Conservation (phyloP, 2,329 filamentous ascomycete genomes). For the Ophiostoma sp. region DNA sequence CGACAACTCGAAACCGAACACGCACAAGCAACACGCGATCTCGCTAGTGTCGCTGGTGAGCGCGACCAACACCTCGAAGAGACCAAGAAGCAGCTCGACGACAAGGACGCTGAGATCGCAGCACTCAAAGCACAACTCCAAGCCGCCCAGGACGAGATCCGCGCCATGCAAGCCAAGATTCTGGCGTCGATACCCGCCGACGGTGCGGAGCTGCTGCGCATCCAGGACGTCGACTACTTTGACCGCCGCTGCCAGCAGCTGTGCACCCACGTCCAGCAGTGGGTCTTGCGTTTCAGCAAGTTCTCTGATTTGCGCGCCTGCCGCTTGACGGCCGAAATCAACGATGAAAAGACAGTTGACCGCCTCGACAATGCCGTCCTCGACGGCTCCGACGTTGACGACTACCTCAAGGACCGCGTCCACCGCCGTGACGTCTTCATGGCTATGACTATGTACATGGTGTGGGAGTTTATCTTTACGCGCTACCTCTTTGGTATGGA, state of each 20-base stretch:
- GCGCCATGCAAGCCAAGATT: slow-evolving; percentile 59
- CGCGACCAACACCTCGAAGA: slow-evolving; percentile 48
- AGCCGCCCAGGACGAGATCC: slow-evolving; percentile 64
- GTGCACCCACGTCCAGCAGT: slow-evolving; percentile 94
- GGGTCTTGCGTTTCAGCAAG: slow-evolving; percentile 97
- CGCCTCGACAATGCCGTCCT: slow-evolving; percentile 91
- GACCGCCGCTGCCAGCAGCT: slow-evolving; percentile 91
- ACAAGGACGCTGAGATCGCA: slow-evolving; percentile 82
- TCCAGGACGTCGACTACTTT: slow-evolving; percentile 92
- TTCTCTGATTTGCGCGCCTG: slow-evolving; percentile 91
- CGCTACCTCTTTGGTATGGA: slow-evolving; percentile 99
- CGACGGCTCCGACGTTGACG: slow-evolving; percentile 90
- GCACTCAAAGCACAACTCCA: slow-evolving; percentile 76
- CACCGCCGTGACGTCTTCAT: slow-evolving; percentile 93
- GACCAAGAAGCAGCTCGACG: slow-evolving; percentile 55
- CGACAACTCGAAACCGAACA: slow-evolving; percentile 67
- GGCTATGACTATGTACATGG: slow-evolving; percentile 98
- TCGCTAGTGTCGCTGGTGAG: slow-evolving; percentile 66
- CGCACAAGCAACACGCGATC: slow-evolving; percentile 64
- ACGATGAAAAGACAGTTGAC: slow-evolving; percentile 90
- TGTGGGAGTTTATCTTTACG: slow-evolving; percentile 98
- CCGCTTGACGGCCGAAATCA: slow-evolving; percentile 77
- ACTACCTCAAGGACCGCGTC: slow-evolving; percentile 83
- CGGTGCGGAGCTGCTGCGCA: slow-evolving; percentile 63
- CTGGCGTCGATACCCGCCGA: slow-evolving; percentile 59